Evolutionary conservation across 1,139 yeast genomes (phyloP), one percentile per base, ranked within the genome.

Genomic region (Debaryomyces nepalensis): DNA sequence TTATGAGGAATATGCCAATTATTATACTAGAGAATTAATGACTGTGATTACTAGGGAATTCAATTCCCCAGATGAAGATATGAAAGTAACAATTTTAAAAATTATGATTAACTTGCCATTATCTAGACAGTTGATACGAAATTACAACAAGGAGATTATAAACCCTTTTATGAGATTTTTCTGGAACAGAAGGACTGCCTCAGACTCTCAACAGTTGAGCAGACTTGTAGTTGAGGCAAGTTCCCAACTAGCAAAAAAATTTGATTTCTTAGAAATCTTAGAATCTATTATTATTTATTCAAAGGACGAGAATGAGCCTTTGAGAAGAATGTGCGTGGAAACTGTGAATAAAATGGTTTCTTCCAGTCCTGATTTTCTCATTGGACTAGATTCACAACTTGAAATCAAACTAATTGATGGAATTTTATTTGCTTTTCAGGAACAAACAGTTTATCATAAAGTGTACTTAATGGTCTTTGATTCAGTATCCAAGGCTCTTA

Each of bases 11-110:
- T 84, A 87, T 58, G 84, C 93, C 0, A 80, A 82, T 45, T 87
- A 82, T 57, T 90, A 89, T 54, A 81, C 97, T 0, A 75, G 76
- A 34, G 96, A 88, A 54, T 75, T 90, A 3, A 77, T 89, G 71
- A 68, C 67, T 18, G 75, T 89, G 14, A 68, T 90, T 9, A 60
- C 82, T 2, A 71, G 95, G 42, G 96, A 91, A 59, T 87, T 89
- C 54, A 64, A 72, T 29, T 79, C 96, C 0, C 91, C 95, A 0
- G 97, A 90, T 56, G 96, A 88, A 49, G 97, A 91, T 43, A 87
- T 93, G 95, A 82, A 81, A 54, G 79, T 79, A 48, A 79, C 93
- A 0, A 85, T 91, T 3, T 64, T 93, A 40, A 68, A 56, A 31
- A 64, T 71, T 8, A 47, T 73, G 34, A 52, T 51, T 5, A 53